Percentiles rank a stretch among this genome's conserved stretches.
phyloP scores from a whole-genome alignment of 106 monocot species.

The Amphibolis antarctica region DNA sequence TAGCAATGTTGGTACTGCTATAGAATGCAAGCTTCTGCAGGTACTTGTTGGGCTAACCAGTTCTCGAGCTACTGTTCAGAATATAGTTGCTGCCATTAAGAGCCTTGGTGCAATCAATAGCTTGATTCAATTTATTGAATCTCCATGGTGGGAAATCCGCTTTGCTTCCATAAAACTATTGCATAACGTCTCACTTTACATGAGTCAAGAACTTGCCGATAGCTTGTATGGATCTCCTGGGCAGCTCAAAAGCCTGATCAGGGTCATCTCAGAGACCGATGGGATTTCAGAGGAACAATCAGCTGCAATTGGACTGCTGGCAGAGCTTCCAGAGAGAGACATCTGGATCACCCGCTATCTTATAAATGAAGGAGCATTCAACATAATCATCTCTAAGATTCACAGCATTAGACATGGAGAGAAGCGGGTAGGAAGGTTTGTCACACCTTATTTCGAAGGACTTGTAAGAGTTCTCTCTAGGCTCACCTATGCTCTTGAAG shows the following conservation, averaged over 20 bases:
- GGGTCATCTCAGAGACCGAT: conserved; percentile 48
- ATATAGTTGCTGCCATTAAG: conserved; percentile 66
- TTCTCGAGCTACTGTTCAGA: conserved; percentile 36
- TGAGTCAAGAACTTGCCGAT: conserved; percentile 67
- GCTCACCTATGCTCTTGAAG: conserved; percentile 52
- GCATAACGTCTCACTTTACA: conserved; percentile 66
- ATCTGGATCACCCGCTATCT: conserved; percentile 49
- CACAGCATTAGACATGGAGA: conserved; percentile 42
- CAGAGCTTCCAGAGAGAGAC: conserved; percentile 72
- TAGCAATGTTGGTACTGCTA: conserved; percentile 90
- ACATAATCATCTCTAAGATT: conserved; percentile 43
- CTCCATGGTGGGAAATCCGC: conserved; percentile 71
- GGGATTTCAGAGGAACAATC: conserved; percentile 87
- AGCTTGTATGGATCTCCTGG: conserved; percentile 38
- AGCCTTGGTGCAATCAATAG: conserved; percentile 85
- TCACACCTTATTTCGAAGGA: conserved; percentile 61
- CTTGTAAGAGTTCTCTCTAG: conserved; percentile 64
- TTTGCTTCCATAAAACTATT: conserved; percentile 72
- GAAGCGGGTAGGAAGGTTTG: conserved; percentile 48
- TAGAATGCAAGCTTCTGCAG: conserved; percentile 76
- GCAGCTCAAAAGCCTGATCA: conserved; percentile 55
- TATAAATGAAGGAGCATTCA: conserved; percentile 54
- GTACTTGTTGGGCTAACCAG: conserved; percentile 82
- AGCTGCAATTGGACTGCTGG: conserved; percentile 64
- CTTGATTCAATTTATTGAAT: conserved; percentile 78